A percentile compares a stretch with the other conserved stretches of the same genome.
These are phyloP conservation scores for Monosporascus sp. DNA, from an alignment of 2,329 filamentous ascomycete species.

Conservation along the genomic window DNA sequence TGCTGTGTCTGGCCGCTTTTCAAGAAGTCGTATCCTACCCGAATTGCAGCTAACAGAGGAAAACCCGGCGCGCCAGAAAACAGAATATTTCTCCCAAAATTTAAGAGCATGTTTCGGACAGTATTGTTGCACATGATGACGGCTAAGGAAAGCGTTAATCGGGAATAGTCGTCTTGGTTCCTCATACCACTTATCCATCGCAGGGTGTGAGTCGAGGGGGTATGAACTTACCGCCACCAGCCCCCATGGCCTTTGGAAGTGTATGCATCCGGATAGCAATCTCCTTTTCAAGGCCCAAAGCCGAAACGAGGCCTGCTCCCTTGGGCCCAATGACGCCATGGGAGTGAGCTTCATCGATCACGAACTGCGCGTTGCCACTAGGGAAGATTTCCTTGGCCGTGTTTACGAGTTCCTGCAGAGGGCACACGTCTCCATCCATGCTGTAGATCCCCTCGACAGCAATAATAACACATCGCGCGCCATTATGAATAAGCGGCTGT, in stretches of 20 bases:
- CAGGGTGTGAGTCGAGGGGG: no score
- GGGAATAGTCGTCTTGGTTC: no score
- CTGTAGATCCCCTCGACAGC: conserved; percentile 40
- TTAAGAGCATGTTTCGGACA: no score
- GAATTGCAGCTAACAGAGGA: no score
- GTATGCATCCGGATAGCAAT: conserved; percentile 47
- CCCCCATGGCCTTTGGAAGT: conserved; percentile 49
- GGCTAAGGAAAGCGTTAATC: no score
- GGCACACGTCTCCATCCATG: conserved; percentile 42
- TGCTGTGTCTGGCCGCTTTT: no score
- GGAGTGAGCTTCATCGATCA: conserved; percentile 53
- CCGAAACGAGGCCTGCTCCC: conserved; percentile 44
- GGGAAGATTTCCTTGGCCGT: conserved; percentile 30
- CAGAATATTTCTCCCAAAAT: no score
- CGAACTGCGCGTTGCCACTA: conserved; percentile 38
- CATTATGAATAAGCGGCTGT: conserved; percentile 25
- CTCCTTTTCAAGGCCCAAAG: conserved; percentile 43
- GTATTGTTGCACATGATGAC: no score
- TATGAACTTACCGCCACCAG: no score
- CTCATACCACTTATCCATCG: no score
- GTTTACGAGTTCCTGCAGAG: conserved; percentile 33
- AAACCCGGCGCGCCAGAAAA: no score
- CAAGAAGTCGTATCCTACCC: no score
- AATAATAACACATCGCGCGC: conserved; percentile 31
- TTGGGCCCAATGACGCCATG: conserved; percentile 45